Conservation (phyloP, 2,329 filamentous ascomycete species). For the Penicillium sumatraense region DNA sequence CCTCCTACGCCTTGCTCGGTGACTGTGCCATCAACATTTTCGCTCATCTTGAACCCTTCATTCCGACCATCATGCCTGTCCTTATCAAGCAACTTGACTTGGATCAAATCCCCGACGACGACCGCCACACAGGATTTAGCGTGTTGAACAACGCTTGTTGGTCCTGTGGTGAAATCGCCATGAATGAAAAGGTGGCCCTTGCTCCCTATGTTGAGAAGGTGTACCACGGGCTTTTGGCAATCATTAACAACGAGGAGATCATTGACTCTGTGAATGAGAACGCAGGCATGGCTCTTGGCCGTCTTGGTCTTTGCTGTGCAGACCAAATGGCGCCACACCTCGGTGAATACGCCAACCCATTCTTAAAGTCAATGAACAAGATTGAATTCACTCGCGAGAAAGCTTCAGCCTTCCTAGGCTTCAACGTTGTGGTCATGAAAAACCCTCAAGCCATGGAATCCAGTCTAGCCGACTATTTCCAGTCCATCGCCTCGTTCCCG, state of each 20-base stretch:
- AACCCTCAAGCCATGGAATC: constrained; percentile 94
- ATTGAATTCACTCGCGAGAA: constrained; percentile 93
- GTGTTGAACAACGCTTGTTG: constrained; percentile 99
- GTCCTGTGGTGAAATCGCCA: constrained; percentile 90
- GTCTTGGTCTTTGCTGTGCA: constrained; percentile 79
- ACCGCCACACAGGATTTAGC: constrained; percentile 82
- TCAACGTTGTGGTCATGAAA: constrained; percentile 79
- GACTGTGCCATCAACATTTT: constrained; percentile 95
- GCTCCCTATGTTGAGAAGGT: constrained; percentile 76
- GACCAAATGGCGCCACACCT: constrained; percentile 79
- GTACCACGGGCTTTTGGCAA: constrained; percentile 76
- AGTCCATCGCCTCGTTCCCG: constrained; percentile 74
- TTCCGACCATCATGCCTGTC: constrained; percentile 74
- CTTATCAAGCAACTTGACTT: constrained; percentile 88
- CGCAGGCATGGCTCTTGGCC: constrained; percentile 87
- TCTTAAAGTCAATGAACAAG: constrained; percentile 79
- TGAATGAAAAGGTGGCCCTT: constrained; percentile 75
- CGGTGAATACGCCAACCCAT: constrained; percentile 77
- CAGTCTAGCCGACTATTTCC: constrained; percentile 80
- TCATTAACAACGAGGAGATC: constrained; percentile 82
- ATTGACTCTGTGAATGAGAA: constrained; percentile 90
- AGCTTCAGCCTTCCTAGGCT: constrained; percentile 88
- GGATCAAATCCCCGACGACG: constrained; percentile 74
- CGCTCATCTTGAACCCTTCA: constrained; percentile 73
- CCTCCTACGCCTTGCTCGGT: constrained; percentile 90